Conservation (phyloP, 495 filamentous ascomycete genomes). For the Aspergillus taichungensis region DNA sequence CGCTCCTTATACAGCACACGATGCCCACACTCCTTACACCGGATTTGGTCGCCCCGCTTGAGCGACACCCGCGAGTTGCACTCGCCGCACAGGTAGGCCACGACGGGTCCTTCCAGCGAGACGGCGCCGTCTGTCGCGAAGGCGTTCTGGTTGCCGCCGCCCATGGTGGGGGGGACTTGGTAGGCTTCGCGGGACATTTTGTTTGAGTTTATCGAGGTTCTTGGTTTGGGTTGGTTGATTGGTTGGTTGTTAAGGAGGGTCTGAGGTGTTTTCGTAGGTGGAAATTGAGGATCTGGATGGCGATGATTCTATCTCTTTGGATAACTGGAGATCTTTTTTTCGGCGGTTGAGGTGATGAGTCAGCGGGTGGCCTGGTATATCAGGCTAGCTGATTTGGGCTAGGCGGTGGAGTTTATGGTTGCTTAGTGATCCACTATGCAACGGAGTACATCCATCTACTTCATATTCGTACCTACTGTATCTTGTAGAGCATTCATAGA, state of each 20-base stretch:
- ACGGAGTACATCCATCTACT: too few relatives aligned
- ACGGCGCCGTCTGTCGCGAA: constrained; percentile 27
- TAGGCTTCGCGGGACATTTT: constrained; percentile 44
- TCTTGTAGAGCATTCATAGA: too few relatives aligned
- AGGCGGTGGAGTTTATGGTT: too few relatives aligned
- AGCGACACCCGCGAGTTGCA: constrained; percentile 76
- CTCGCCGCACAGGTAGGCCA: constrained; percentile 88
- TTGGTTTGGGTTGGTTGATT: background rate
- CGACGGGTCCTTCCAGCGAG: constrained; percentile 37
- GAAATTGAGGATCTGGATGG: background rate
- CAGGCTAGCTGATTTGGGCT: background rate
- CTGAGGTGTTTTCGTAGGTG: background rate
- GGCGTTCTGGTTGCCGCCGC: constrained; percentile 25
- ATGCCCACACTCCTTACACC: constrained; percentile 94
- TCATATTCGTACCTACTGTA: too few relatives aligned
- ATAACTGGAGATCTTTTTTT: constrained; percentile 2
- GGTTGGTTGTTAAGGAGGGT: background rate
- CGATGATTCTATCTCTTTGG: background rate
- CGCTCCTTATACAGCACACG: constrained; percentile 96
- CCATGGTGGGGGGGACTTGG: constrained; percentile 34
- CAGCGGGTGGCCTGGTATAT: too few relatives aligned
- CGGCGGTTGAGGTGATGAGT: background rate
- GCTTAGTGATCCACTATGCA: too few relatives aligned
- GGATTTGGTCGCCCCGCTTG: constrained; percentile 77
- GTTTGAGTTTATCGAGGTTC: background rate